Evolutionary conservation across 768 basidiomycete genomes (phyloP).

Genomic region (Daedaleopsis nitida): DNA sequence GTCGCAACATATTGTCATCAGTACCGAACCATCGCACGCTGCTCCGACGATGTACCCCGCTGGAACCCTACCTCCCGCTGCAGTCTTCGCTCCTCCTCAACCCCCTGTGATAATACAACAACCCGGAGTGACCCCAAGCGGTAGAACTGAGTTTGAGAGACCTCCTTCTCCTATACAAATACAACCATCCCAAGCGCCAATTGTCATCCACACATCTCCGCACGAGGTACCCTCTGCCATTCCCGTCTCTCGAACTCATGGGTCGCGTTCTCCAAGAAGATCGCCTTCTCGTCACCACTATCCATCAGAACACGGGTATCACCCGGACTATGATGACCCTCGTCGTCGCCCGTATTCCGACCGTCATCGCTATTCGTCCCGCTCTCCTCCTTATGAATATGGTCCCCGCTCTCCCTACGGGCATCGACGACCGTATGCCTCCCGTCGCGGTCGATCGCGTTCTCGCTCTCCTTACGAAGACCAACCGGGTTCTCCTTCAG

Average conservation of each 20-base stretch:
- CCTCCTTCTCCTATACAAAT: neutral
- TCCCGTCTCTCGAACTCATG: neutral
- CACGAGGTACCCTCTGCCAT: too few species aligned
- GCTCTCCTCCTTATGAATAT: neutral
- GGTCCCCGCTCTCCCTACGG: too few species aligned
- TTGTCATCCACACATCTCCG: too few species aligned
- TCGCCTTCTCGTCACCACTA: neutral
- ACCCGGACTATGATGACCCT: neutral
- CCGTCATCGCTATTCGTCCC: slow-evolving; percentile 13
- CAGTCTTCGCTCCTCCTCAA: neutral
- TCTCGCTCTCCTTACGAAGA: too few species aligned
- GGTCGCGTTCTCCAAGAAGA: neutral
- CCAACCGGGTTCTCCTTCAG: too few species aligned
- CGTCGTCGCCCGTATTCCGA: neutral
- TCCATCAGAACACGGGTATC: neutral
- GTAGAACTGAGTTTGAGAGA: neutral
- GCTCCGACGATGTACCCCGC: neutral
- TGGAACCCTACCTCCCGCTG: neutral
- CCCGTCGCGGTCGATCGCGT: too few species aligned
- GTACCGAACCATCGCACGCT: neutral
- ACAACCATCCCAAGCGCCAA: neutral
- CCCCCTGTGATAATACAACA: neutral
- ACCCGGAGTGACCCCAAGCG: too few species aligned
- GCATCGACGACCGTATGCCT: too few species aligned
- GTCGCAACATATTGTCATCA: neutral